These are phyloP conservation scores for Allomyces macrogynus DNA, from an alignment of 192 early-diverging fungal species.

Conservation along the genomic window DNA sequence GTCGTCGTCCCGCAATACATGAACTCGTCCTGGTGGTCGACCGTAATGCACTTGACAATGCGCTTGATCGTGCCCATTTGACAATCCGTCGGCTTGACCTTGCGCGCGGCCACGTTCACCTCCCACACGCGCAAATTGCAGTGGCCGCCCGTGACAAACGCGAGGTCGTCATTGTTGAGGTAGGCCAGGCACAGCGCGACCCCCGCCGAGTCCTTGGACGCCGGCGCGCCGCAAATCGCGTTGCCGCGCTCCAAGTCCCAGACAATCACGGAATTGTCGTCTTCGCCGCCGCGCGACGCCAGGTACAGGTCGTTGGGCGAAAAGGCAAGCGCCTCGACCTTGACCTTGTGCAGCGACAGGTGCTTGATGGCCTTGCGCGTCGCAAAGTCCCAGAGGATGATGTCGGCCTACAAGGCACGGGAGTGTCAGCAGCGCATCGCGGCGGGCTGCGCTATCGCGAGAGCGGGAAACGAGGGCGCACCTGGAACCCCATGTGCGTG, in stretches of 20 bases:
- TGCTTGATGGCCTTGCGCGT: conserved; percentile 13
- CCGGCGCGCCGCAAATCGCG: conserved; percentile 31
- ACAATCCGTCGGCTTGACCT: conserved; percentile 24
- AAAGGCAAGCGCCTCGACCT: conserved; percentile 33
- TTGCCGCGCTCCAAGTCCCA: conserved; percentile 27
- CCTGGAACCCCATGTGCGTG: conserved; percentile 46
- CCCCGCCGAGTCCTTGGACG: conserved; percentile 27
- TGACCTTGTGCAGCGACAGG: conserved; percentile 33
- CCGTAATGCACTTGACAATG: conserved; percentile 28
- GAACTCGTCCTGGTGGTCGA: conserved; percentile 27
- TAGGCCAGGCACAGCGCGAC: conserved; percentile 23
- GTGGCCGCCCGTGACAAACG: conserved; percentile 30
- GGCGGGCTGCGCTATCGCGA: neutral
- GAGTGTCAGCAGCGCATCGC: neutral
- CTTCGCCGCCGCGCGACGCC: conserved; percentile 28
- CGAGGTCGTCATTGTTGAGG: conserved; percentile 23
- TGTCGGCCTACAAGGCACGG: conserved; percentile 23
- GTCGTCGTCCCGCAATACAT: conserved; percentile 43
- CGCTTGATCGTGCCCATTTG: conserved; percentile 36
- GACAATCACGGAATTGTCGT: conserved; percentile 33
- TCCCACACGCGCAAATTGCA: conserved; percentile 33
- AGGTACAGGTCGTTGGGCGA: conserved; percentile 27
- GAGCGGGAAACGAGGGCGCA: conserved; percentile 2
- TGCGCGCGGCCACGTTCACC: conserved; percentile 21
- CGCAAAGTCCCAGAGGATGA: conserved; percentile 40